Evolutionary conservation across 192 early-diverging fungal species (phyloP), one percentile per base, ranked within the genome.

Genomic region (Gaertneriomyces sp.): DNA sequence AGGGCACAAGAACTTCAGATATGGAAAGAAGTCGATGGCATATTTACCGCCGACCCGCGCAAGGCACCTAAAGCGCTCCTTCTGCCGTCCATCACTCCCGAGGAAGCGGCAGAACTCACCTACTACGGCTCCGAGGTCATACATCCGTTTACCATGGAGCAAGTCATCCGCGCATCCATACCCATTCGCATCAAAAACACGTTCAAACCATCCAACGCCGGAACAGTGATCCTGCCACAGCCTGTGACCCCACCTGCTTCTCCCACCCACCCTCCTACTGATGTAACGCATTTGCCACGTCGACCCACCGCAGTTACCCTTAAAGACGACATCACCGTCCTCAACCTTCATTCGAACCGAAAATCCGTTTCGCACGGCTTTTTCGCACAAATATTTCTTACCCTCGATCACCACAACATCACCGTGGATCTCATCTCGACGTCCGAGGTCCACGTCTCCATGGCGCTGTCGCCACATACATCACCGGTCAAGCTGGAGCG

Each of bases 141-240:
- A 69, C 96, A 99, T 67, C 96, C 96, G 8, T 96, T 96, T 80
- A 99, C 96, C 4, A 99, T 99, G 96, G 93, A 99, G 67, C 96
- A 99, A 70, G 93, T 96, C 43, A 99, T 99, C 69, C 89, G 94
- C 43, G 91, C 93, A 14, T 78, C 84, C 46, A 98, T 99, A 69
- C 96, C 96, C 5, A 98, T 99, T 74, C 91, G 96, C 68, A 99
- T 99, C 77, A 99, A 98, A 69, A 99, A 99, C 71, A 93, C 95
- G 19, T 92, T 94, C 72, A 94, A 95, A 54, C 95, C 96, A 6
- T 78, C 70, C n/a, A 93, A 93, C 39, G 75, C 81, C 9, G 96
- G 96, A 42, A 99, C 96, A 45, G 83, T 98, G 56, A 94, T 99
- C 70, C 87, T 93, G 63, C 94, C 96, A 12, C 91, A 94, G 46